Evolutionary conservation across 768 basidiomycete genomes (phyloP), one percentile per base, ranked within the genome.

Genomic region (Atractiella rhizophila): DNA sequence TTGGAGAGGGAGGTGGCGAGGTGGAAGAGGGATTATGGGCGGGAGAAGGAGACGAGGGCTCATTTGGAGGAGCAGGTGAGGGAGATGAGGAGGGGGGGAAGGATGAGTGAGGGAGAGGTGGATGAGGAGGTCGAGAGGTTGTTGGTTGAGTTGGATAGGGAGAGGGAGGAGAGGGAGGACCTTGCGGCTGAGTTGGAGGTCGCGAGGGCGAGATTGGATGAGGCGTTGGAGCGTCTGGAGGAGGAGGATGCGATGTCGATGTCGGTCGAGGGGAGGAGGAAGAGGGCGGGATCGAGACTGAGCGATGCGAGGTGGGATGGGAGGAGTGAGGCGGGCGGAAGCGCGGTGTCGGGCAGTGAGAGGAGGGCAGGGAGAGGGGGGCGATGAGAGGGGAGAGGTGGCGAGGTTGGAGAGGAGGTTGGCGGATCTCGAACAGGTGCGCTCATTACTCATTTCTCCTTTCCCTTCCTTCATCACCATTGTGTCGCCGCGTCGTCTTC

Each of bases 71-170:
- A 51, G 11, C 40, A 46, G 19, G 33, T 40, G 20, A 32, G 19
- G 24, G 42, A 2, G 47, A 47, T 5, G 28, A 42, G 37, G 33
- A 45, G 28, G 48, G 47, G 18, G 20, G 24, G 27, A 18, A 24
- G 13, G 24, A 6, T 15, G 13, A 18, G 28, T 42, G 36, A 26
- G 51, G 50, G 39, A 40, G 47, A 26, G 29, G 44, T 24, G 4
- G 39, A 54, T 46, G 45, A 47, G 23, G 81, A 85, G 59, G 70
- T 83, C 37, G 73, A 77, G 27, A 65, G 72, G 7, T 60, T 85
- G 29, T 65, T 68, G 26, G 68, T 70, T 12, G 70, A 74, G 18
- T 65, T 82, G 24, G 64, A 64, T 4, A 62, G 56, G 11, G 62
- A 64, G 41, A 53, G 74, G 23, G 69, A 73, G 15, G 73, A 73